phyloP scores from a whole-genome alignment of 1,139 yeast genomes.

The Geotrichum candidum region DNA sequence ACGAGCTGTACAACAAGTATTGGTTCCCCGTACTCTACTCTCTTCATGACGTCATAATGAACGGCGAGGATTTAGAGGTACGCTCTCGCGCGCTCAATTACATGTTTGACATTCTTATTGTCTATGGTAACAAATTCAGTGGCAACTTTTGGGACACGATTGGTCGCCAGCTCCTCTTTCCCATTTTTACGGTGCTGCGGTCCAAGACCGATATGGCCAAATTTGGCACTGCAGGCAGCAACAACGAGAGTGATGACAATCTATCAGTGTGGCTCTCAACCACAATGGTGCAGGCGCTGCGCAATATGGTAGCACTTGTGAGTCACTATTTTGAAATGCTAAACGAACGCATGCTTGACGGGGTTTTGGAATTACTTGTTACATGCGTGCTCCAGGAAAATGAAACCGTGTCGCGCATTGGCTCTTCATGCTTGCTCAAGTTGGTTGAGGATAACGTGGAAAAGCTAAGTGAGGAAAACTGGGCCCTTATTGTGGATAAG shows the following conservation, averaged over 20 bases:
- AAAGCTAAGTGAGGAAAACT: slow-evolving; percentile 60
- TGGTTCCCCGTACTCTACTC: slow-evolving; percentile 85
- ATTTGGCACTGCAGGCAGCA: slow-evolving; percentile 39
- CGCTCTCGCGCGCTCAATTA: slow-evolving; percentile 80
- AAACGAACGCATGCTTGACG: slow-evolving; percentile 59
- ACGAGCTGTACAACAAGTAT: slow-evolving; percentile 43
- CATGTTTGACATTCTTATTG: slow-evolving; percentile 73
- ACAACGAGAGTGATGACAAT: slow-evolving; percentile 50
- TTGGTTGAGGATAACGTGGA: slow-evolving; percentile 66
- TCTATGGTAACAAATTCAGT: slow-evolving; percentile 72
- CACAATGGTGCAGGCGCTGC: slow-evolving; percentile 88
- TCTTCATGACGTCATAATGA: slow-evolving; percentile 84
- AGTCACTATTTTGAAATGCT: slow-evolving; percentile 73
- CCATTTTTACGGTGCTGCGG: slow-evolving; percentile 77
- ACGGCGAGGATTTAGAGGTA: slow-evolving; percentile 90
- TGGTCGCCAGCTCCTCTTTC: slow-evolving; percentile 75
- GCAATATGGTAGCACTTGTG: slow-evolving; percentile 79
- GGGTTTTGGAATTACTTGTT: slow-evolving; percentile 67
- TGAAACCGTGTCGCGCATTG: slow-evolving; percentile 92
- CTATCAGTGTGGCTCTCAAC: slow-evolving; percentile 94
- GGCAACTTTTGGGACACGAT: slow-evolving; percentile 75
- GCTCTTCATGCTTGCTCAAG: slow-evolving; percentile 80
- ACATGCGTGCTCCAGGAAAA: slow-evolving; percentile 95
- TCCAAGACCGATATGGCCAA: slow-evolving; percentile 69
- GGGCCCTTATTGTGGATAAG: slow-evolving; percentile 65